Conservation (phyloP, 2,329 filamentous ascomycete genomes). For the Tolypocladium paradoxum region DNA sequence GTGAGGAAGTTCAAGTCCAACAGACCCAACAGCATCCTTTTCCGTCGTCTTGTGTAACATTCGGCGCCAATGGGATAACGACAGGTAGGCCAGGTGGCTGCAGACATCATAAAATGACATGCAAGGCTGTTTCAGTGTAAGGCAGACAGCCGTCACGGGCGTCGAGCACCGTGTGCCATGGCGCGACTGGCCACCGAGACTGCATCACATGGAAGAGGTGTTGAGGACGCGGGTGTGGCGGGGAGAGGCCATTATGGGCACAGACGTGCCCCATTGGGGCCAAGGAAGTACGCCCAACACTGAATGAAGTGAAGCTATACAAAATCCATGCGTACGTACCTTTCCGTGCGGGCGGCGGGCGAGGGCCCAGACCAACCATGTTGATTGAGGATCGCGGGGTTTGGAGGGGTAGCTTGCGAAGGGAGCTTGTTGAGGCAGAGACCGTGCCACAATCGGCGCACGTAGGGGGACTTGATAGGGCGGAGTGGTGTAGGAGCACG, state of each 20-base stretch:
- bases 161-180: neutral
- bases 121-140: neutral
- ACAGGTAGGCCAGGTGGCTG: neutral
- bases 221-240: neutral
- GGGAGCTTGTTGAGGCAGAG: neutral
- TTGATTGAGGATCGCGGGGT: constrained; percentile 24
- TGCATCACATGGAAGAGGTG: neutral
- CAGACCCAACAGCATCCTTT: neutral
- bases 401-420: constrained; percentile 22
- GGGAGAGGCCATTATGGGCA: neutral
- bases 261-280: neutral
- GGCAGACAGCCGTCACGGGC: neutral
- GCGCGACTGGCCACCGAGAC: neutral
- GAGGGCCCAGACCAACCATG: constrained; percentile 42
- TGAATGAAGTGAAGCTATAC: neutral
- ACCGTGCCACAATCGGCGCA: neutral
- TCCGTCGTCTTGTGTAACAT: neutral
- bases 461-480: neutral
- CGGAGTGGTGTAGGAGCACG: neutral
- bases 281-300: neutral
- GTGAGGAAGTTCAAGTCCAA: neutral
- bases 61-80: too few relatives aligned
- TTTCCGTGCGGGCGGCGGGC: constrained; percentile 46
- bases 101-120: neutral
- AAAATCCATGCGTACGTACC: constrained; percentile 41